Evolutionary conservation across 345 rosid species (phyloP).

Genomic region (Camelina sativa): DNA sequence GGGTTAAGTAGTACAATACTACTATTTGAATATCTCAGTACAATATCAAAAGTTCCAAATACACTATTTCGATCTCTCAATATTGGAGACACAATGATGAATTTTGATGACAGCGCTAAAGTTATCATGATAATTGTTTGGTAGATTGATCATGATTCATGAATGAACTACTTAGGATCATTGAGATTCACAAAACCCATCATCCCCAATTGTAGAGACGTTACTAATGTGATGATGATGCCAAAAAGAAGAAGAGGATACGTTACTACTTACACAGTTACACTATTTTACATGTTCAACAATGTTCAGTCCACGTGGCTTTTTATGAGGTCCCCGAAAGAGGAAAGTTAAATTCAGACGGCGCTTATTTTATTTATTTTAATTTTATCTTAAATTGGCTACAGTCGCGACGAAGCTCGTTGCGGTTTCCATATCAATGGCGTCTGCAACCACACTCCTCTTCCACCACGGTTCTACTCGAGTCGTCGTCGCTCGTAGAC

Average conservation of each 20-base stretch:
- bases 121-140: not conserved
- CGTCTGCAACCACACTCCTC: slow-evolving; percentile 47
- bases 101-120: not conserved
- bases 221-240: not conserved
- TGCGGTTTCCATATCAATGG: slow-evolving; percentile 41
- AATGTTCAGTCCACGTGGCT: slow-evolving; percentile 8
- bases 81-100: not conserved
- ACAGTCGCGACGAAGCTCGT: slow-evolving; percentile 13
- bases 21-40: too few species aligned
- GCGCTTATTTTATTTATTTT: not conserved
- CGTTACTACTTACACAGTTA: not conserved
- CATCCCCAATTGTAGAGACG: not conserved
- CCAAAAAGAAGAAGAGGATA: not conserved
- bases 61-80: not conserved
- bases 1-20: not conserved
- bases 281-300: not conserved
- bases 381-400: not conserved
- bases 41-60: not conserved
- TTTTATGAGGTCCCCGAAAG: not conserved
- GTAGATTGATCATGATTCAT: not conserved
- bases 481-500: slow-evolving; percentile 24
- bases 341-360: slow-evolving; percentile 3
- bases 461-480: slow-evolving; percentile 49
- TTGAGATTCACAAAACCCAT: not conserved
- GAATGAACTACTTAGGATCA: not conserved